Evolutionary conservation across 2,329 filamentous ascomycete species (phyloP).

Genomic region (Gnomoniopsis sp.): DNA sequence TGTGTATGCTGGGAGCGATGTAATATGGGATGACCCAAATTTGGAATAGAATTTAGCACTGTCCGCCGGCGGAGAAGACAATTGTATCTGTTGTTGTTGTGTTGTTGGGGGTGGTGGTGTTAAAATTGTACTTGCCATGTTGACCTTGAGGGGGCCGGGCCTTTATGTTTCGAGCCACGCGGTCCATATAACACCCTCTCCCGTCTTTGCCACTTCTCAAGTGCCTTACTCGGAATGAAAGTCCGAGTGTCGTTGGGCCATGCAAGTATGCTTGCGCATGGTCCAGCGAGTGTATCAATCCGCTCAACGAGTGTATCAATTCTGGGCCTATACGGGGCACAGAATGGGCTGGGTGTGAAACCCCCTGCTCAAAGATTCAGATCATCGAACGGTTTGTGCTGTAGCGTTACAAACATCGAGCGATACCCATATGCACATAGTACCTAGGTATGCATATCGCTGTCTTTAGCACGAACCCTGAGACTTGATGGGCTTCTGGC

Average conservation of each 20-base stretch:
- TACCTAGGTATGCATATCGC: no score
- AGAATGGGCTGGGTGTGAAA: background rate
- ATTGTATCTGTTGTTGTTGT: background rate
- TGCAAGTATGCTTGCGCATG: background rate
- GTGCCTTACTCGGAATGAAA: background rate
- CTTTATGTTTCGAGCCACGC: background rate
- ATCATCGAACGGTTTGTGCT: background rate
- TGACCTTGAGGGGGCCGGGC: background rate
- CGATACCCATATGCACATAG: background rate
- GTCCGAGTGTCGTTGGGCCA: background rate
- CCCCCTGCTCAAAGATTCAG: background rate
- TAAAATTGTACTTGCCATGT: background rate
- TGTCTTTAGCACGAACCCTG: background rate
- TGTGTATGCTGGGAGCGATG: background rate
- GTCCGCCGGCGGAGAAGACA: conserved; percentile 4
- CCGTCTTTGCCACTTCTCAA: background rate
- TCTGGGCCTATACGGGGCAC: background rate
- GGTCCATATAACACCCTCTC: background rate
- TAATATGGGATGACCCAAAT: background rate
- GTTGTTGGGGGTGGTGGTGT: background rate
- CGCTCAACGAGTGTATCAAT: background rate
- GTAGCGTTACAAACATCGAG: conserved; percentile 5
- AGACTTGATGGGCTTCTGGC: background rate
- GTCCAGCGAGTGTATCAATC: background rate
- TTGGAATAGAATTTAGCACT: background rate